Evolutionary conservation across 2,329 filamentous ascomycete species (phyloP), one percentile per base, ranked within the genome.

Genomic region (Polytolypa hystricis): DNA sequence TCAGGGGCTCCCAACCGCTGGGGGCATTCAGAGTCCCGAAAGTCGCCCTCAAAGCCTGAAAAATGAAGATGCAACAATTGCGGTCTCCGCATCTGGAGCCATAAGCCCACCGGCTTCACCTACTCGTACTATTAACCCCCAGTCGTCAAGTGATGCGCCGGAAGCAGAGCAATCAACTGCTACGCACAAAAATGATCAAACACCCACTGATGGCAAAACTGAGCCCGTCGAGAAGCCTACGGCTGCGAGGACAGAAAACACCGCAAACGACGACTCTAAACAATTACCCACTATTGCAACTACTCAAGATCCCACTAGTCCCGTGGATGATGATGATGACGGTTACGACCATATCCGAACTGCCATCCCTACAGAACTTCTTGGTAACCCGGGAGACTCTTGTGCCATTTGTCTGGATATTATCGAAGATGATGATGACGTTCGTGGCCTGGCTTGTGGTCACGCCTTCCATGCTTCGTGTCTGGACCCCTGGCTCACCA

Each of bases 401-500:
- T 98, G 91, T 60, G 91, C 91, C 34, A 96, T 98, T 50, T 98
- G 91, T 59, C 81, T 98, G 46, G 91, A 98, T 54, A 81, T 75
- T 0, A 73, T 98, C 12, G 91, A 98, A 57, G 85, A 96, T 44
- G 84, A 95, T 44, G 91, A 96, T 50, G 89, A 98, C 55, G 79
- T 98, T 33, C 84, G 91, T 48, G 91, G 91, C 2, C 66, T 98
- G 42, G 86, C 84, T 3, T 98, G 91, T 53, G 91, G 91, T n/a
- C 91, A 98, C 60, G 87, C 89, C 37, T 98, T 96, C 73, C 91
- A 98, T 57, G 87, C 86, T 34, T 84, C 81, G 26, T 98, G 91
- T 55, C 76, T 98, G 33, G 91, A 98, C 50, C 91, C 91, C 8
- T 98, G 91, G 91, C 66, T 98, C 45, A 98, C 91, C 7, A 87